A percentile compares a stretch with the other conserved stretches of the same genome.
Conservation (phyloP, 1,284 basidiomycete species). For the Hypsizygus ulmarius region DNA sequence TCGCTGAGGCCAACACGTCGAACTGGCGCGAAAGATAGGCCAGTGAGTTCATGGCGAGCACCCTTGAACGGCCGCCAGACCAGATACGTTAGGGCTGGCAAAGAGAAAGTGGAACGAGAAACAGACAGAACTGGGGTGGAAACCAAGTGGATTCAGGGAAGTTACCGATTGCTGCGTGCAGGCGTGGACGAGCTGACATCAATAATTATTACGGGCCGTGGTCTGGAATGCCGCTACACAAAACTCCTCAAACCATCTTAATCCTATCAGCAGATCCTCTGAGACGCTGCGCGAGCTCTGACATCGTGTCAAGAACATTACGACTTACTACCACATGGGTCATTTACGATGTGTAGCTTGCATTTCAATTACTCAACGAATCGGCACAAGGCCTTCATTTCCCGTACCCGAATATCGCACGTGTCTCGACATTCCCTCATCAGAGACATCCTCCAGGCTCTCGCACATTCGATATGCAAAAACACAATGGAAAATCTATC, state of each 20-base stretch:
- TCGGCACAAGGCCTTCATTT: too few species aligned
- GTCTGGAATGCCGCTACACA: conserved; percentile 5
- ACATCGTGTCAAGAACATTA: too few species aligned
- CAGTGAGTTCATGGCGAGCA: conserved; percentile 62
- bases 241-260: not conserved
- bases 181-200: conserved; percentile 14
- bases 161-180: conserved; percentile 10
- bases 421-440: too few species aligned
- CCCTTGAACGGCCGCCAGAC: conserved; percentile 7
- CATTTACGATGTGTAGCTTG: too few species aligned
- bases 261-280: too few species aligned
- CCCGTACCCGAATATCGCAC: too few species aligned
- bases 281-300: too few species aligned
- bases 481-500: too few species aligned
- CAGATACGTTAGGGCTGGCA: not conserved
- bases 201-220: conserved; percentile 9
- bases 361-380: too few species aligned
- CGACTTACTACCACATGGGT: too few species aligned
- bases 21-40: conserved; percentile 67
- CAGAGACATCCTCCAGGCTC: too few species aligned
- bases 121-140: conserved; percentile 6
- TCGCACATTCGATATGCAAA: too few species aligned
- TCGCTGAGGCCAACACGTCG: conserved; percentile 54
- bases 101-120: not conserved
- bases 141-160: conserved; percentile 12